Conservation (phyloP, 805 yeast genomes). For the Myxozyma monticola region DNA sequence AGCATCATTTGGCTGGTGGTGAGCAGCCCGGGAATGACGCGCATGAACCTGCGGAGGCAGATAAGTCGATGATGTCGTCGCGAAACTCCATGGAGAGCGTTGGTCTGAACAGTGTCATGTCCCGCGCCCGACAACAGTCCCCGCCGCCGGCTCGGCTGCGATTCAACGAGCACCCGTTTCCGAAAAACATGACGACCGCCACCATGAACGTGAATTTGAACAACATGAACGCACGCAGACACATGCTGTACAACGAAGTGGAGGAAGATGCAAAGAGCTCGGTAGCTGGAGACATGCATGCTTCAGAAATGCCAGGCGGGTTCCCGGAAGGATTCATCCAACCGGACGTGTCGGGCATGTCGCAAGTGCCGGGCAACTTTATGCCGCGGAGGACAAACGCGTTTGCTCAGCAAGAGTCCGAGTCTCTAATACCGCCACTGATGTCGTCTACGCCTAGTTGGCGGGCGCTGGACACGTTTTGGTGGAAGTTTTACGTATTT, state of each 20-base stretch:
- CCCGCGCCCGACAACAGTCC: slow-evolving; percentile 12
- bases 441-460: neutral
- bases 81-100: slow-evolving; percentile 29
- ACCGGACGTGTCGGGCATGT: neutral
- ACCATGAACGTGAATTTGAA: slow-evolving; percentile 18
- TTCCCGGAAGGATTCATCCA: neutral
- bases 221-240: slow-evolving; percentile 5
- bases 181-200: slow-evolving; percentile 28
- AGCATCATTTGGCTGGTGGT: neutral
- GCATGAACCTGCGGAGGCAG: neutral
- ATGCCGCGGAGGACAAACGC: neutral
- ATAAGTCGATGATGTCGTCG: slow-evolving; percentile 7
- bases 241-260: slow-evolving; percentile 4
- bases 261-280: slow-evolving; percentile 1
- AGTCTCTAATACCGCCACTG: neutral
- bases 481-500: slow-evolving; percentile 31
- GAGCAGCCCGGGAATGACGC: neutral
- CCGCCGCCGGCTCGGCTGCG: slow-evolving; percentile 29
- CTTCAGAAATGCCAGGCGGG: neutral
- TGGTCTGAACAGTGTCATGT: slow-evolving; percentile 26
- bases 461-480: slow-evolving; percentile 11
- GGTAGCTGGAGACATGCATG: neutral
- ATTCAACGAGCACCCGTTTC: slow-evolving; percentile 26
- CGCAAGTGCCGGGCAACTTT: neutral
- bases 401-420: neutral